Conservation (phyloP, 78 protist genomes). For the Bodo saltans region DNA sequence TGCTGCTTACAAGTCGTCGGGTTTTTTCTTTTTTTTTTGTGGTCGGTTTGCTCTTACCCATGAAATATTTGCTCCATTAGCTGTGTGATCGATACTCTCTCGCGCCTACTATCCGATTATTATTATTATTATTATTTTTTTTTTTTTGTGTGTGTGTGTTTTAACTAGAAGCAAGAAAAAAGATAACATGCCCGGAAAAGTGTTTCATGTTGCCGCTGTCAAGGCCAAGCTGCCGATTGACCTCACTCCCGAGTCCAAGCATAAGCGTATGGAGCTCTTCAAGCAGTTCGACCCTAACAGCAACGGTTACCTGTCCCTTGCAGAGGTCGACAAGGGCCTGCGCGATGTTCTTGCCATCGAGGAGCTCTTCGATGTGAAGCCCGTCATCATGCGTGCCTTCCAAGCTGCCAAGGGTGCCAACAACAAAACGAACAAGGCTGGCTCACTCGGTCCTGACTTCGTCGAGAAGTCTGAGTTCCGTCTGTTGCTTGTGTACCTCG, state of each 20-base stretch:
- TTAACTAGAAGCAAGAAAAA: too few relatives aligned
- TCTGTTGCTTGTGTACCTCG: slow-evolving; percentile 18
- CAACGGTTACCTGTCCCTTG: slow-evolving; percentile 33
- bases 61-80: too few relatives aligned
- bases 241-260: background rate
- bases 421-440: background rate
- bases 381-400: slow-evolving; percentile 40
- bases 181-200: too few relatives aligned
- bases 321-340: slow-evolving; percentile 40
- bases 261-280: slow-evolving; percentile 7
- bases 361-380: slow-evolving; percentile 5
- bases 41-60: too few relatives aligned
- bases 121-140: too few relatives aligned
- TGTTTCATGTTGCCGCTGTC: too few relatives aligned
- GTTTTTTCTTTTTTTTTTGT: too few relatives aligned
- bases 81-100: too few relatives aligned
- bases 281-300: slow-evolving; percentile 27
- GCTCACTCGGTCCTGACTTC: slow-evolving; percentile 16
- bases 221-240: slow-evolving; percentile 11
- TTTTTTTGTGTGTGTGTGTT: too few relatives aligned
- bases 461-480: slow-evolving; percentile 33
- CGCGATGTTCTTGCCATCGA: background rate
- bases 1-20: too few relatives aligned
- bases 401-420: slow-evolving; percentile 29
- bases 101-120: too few relatives aligned